phyloP scores from a whole-genome alignment of 2,329 filamentous ascomycete species.

The Onygenales sp. region DNA sequence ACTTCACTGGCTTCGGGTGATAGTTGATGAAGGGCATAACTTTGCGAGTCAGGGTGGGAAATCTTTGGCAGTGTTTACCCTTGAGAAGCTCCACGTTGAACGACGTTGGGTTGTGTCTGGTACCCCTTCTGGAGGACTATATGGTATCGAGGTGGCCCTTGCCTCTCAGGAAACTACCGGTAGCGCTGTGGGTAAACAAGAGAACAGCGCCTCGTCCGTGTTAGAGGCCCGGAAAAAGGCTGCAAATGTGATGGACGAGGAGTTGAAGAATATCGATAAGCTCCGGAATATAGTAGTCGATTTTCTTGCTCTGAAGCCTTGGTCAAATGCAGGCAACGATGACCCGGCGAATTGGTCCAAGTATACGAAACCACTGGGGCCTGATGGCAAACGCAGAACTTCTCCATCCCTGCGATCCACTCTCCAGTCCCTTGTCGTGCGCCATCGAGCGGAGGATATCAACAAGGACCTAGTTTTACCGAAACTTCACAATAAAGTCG shows the following conservation, averaged over 20 bases:
- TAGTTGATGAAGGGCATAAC: constrained; percentile 86
- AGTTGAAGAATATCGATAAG: constrained; percentile 56
- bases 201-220: constrained; percentile 15
- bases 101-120: constrained; percentile 84
- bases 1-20: constrained; percentile 77
- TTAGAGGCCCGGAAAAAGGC: constrained; percentile 26
- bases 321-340: constrained; percentile 54
- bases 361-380: constrained; percentile 56
- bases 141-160: constrained; percentile 59
- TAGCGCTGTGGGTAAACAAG: neutral
- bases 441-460: constrained; percentile 66
- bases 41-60: constrained; percentile 58
- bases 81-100: constrained; percentile 49
- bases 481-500: constrained; percentile 58
- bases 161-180: constrained; percentile 29
- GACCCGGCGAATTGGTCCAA: constrained; percentile 62
- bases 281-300: constrained; percentile 56
- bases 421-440: constrained; percentile 70
- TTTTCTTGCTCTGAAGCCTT: constrained; percentile 69
- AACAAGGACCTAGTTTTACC: constrained; percentile 57
- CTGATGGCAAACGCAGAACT: constrained; percentile 42
- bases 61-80: constrained; percentile 49
- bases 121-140: constrained; percentile 75
- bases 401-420: constrained; percentile 50
- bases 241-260: constrained; percentile 40